A percentile compares a stretch with the other conserved stretches of the same genome.
Conservation (phyloP, 306 rosid genomes). For the Gynostemma pentaphyllum region DNA sequence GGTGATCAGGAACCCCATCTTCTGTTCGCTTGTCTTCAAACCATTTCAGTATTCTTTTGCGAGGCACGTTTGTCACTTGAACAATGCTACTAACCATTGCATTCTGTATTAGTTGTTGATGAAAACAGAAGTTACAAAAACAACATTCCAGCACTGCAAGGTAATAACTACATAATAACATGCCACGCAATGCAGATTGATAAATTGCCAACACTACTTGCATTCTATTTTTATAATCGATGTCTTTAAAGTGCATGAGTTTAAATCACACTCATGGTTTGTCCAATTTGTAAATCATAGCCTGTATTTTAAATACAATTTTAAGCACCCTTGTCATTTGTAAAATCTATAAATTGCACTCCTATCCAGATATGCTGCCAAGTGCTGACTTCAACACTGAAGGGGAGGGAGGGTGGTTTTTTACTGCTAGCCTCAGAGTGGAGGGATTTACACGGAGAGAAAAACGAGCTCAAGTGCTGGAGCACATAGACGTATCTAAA, state of each 20-base stretch:
- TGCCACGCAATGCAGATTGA: neutral
- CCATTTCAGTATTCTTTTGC: constrained; percentile 73
- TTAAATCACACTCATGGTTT: too few relatives aligned
- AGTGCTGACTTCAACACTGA: too few relatives aligned
- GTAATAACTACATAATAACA: neutral
- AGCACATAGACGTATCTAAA: neutral
- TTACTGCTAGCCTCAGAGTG: too few relatives aligned
- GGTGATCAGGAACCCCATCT: constrained; percentile 65
- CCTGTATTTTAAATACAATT: too few relatives aligned
- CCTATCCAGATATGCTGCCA: too few relatives aligned
- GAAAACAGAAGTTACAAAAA: constrained; percentile 3
- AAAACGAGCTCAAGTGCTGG: too few relatives aligned
- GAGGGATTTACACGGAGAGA: too few relatives aligned
- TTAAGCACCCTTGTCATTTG: too few relatives aligned
- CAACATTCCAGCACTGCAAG: neutral
- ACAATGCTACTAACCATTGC: constrained; percentile 71
- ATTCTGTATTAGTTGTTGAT: constrained; percentile 44
- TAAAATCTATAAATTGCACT: too few relatives aligned
- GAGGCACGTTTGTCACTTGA: constrained; percentile 81
- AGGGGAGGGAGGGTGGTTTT: too few relatives aligned
- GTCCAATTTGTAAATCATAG: too few relatives aligned
- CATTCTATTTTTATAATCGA: neutral
- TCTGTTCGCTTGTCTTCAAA: constrained; percentile 81
- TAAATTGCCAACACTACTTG: neutral
- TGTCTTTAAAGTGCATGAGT: neutral